Base-by-base conservation (phyloP, 2,329 filamentous ascomycete genomes). In the Colletotrichum trifolii region DNA sequence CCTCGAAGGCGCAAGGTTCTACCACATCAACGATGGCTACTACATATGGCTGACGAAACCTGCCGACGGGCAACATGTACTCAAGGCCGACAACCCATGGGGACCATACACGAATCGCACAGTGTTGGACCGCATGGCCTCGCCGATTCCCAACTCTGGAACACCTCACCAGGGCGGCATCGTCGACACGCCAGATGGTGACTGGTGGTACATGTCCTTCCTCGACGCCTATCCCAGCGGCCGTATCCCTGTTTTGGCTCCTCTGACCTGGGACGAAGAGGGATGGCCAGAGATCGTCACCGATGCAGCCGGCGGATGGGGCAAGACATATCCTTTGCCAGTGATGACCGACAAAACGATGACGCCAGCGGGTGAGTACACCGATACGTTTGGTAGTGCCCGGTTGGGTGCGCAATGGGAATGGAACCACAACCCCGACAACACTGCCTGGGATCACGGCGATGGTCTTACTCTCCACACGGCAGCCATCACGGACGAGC, bases 391-490 rank as follows among this genome's bases (percentile, higher is more conserved):
- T 11, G 45, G 66, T 0, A 81, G 80, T 1, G 67, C 74, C 0
- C 65, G 72, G 1, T 73, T 87, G 0, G 72, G 77, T 8, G 75
- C 77, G 0, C 74, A 81, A 15, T 88, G 84, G 84, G 85, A 88
- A 71, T 88, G 85, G 84, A 88, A 88, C 70, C 85, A 88, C 69
- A 87, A 88, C 70, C 85, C 86, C 0, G 83, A 88, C 66, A 79
- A 74, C 12, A 74, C 70, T 4, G 82, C 80, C 34, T 88, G 75
- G 72, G 71, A 71, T 10, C 75, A 85, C 8, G 72, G 77, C 34
- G 39, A 36, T 0, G 70, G 71, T 1, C 69, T 87, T 2, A 76
- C 74, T 0, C 74, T 87, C 1, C 74, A 72, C 34, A 82, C 85
- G 2, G 82, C 80, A 2, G 83, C 81, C 0, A 77, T 86, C 1